Evolutionary conservation across 495 filamentous ascomycete species (phyloP), one percentile per base, ranked within the genome.

Genomic region (Penicillium malachiteum): DNA sequence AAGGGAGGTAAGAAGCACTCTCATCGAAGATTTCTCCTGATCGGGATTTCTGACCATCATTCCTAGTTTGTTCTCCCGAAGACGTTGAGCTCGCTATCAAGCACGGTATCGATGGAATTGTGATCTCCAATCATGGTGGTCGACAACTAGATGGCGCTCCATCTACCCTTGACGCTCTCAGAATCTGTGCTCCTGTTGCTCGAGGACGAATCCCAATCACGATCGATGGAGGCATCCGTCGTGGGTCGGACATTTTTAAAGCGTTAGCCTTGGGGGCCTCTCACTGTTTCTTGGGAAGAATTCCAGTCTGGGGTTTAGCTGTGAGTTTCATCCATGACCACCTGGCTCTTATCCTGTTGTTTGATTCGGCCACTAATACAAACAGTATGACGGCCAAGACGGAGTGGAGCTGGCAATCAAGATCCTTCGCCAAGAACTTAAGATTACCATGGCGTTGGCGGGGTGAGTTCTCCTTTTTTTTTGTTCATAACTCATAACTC

Each of bases 41-140:
- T 14, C 21, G 16, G 11, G 7, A 37, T 35, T 40, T 10, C 44
- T 38, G 13, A 35, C 39, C 40, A 44, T 11, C 10, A 32, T 10
- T 61, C 18, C 63, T 59, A 62, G 89, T 96, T 33, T 89, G 89
- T 75, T 78, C 88, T 46, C 31, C 54, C 45, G 50, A 57, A 42
- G 50, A 60, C 38, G 57, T 54, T 1, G 31, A 44, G 2, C 65
- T 71, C 41, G 85, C 86, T 0, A 66, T 80, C 58, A 69, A 83
- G 41, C 58, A 71, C 35, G 81, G 81, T 0, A 76, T 81, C n/a
- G 77, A 84, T 17, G 84, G 78, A 8, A 84, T 90, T 34, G 73
- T 87, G 3, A 52, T 89, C 7, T 81, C 78, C 14, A 89, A 89
- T 54, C 87, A 89, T 62, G 87, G 87, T 4, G 87, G 86, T 0